Evolutionary conservation across 106 monocot species (phyloP), one percentile per base, ranked within the genome.

Genomic region (Apostasia ramifera): DNA sequence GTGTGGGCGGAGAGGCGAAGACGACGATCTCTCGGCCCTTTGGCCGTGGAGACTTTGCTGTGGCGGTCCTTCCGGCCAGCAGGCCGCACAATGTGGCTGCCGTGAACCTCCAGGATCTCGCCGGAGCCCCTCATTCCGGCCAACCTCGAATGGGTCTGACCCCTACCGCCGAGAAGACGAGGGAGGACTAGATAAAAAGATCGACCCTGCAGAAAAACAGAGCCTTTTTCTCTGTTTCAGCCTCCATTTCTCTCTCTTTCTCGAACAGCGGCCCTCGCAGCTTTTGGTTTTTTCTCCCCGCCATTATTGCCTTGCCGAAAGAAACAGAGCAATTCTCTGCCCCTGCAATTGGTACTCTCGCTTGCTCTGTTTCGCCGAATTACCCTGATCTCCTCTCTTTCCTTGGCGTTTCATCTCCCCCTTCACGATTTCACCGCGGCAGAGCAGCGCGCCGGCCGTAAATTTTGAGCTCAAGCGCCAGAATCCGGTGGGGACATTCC

Each of bases 31-130:
- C 89, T 71, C 38, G 78, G 78, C 37, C 89, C 89, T 57, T 89
- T 89, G 14, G 85, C 82, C 0, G 89, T 89, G 85, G 73, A 89
- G 48, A 89, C 88, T 76, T 89, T 89, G 76, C 85, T 89, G 82
- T 89, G 89, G 39, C 89, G 74, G 85, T 89, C 89, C 74, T 89
- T 89, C 8, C 85, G 74, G 15, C 89, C 85, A 1, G 79, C 78
- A 46, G 85, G 74, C 54, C 89, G 79, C 66, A 89, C 77, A 73
- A 89, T 85, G 80, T 83, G 89, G 44, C 89, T 82, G 5, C 85
- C 89, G 38, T 80, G 75, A 12, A 83, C 89, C 60, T 85, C 77
- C 1, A 82, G 76, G 47, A 88, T 84, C 79, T 88, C 74, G 39
- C 87, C 87, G 41, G 62, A 66, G 40, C 47, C 12, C 6, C 57